Conservation (phyloP, 306 rosid species). For the Malus domestica region DNA sequence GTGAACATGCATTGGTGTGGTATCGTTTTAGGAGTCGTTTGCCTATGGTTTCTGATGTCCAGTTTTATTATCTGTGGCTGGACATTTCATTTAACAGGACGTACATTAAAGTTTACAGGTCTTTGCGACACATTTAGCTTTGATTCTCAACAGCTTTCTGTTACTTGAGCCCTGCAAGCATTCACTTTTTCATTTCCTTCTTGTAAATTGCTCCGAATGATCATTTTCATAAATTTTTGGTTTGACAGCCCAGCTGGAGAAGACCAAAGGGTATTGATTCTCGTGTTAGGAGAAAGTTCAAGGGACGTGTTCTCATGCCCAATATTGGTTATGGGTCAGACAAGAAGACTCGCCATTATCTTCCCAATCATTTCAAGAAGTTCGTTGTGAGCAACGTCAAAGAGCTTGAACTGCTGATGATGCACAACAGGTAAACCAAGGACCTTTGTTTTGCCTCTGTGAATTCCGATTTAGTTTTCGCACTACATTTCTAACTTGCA, state of each 20-base stretch:
- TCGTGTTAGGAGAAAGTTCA: conserved; percentile 75
- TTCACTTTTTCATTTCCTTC: neutral
- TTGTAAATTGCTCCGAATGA: neutral
- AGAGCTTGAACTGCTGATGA: conserved; percentile 58
- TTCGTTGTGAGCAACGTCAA: conserved; percentile 63
- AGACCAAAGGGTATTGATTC: neutral
- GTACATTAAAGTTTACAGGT: conserved; percentile 37
- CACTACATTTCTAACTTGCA: neutral
- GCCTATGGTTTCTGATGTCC: conserved; percentile 79
- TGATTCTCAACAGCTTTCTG: conserved; percentile 29
- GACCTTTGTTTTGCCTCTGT: neutral
- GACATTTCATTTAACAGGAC: conserved; percentile 57
- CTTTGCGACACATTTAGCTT: conserved; percentile 71
- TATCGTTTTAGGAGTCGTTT: neutral
- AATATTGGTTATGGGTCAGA: conserved; percentile 78
- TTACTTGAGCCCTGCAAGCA: conserved; percentile 67
- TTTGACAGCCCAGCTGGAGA: conserved; percentile 26
- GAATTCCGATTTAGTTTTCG: neutral
- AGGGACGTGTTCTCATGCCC: conserved; percentile 45
- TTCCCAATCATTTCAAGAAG: conserved; percentile 80
- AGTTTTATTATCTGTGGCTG: conserved; percentile 34
- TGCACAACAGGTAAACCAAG: conserved; percentile 58
- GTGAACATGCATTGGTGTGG: neutral
- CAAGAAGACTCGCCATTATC: conserved; percentile 75
- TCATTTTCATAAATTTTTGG: conserved; percentile 1